phyloP scores from a whole-genome alignment of 2,329 filamentous ascomycete species.

The Arthrinium puccinioides region DNA sequence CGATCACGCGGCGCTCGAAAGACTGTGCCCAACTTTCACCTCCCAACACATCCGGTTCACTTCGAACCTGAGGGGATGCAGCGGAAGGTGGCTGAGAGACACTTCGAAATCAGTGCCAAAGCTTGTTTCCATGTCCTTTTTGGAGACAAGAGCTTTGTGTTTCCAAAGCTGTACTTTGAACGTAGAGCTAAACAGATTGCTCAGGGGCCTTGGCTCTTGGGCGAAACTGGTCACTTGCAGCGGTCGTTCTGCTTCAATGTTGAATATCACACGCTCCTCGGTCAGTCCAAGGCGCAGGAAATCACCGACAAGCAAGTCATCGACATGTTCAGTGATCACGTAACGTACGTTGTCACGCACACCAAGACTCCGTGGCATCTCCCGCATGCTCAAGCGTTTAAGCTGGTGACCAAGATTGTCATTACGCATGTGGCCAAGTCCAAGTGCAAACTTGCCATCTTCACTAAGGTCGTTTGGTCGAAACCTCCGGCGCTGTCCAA shows the following conservation, averaged over 20 bases:
- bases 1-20: constrained; percentile 27
- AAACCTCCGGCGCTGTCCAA: constrained; percentile 56
- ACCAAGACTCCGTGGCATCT: constrained; percentile 72
- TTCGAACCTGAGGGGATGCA: constrained; percentile 82
- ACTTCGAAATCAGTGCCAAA: constrained; percentile 89
- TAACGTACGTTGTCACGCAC: constrained; percentile 58
- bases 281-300: constrained; percentile 50
- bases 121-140: constrained; percentile 94
- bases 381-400: constrained; percentile 72
- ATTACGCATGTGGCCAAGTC: constrained; percentile 91
- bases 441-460: constrained; percentile 84
- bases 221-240: constrained; percentile 63
- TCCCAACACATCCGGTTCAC: constrained; percentile 72
- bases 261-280: constrained; percentile 57
- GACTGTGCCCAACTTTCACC: constrained; percentile 62
- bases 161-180: constrained; percentile 84
- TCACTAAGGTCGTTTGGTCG: constrained; percentile 81
- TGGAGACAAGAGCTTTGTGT: constrained; percentile 91
- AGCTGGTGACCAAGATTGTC: constrained; percentile 81
- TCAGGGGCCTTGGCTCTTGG: constrained; percentile 75
- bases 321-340: constrained; percentile 72
- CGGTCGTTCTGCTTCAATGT: constrained; percentile 79
- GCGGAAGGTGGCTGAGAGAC: constrained; percentile 65
- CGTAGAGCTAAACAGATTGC: constrained; percentile 70
- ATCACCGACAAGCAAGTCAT: constrained; percentile 82